Conservation (phyloP, 2,329 filamentous ascomycete species). For the Dothiorella sarmentorum region DNA sequence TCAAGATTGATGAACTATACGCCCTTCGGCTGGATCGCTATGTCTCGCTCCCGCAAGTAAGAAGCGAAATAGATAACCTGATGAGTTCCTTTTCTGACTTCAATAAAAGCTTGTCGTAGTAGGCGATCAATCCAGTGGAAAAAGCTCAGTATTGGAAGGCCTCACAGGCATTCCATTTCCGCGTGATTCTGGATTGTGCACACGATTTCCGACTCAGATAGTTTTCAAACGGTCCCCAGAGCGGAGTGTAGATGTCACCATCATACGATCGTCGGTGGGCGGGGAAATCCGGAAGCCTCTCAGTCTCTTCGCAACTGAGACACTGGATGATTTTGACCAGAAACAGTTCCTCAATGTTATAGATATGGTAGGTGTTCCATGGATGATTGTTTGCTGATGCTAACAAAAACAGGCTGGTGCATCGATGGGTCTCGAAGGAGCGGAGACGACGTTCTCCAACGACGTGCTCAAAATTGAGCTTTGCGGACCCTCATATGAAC, state of each 20-base stretch:
- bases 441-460: slow-evolving; percentile 34
- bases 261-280: no score
- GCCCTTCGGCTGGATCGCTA: no score
- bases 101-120: no score
- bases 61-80: no score
- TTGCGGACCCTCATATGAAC: slow-evolving; percentile 24
- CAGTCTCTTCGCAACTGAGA: slow-evolving; percentile 34
- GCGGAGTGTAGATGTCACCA: no score
- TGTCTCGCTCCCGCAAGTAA: no score
- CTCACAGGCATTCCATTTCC: slow-evolving; percentile 41
- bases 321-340: slow-evolving; percentile 21
- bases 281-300: no score
- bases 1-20: no score
- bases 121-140: slow-evolving; percentile 84
- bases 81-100: no score
- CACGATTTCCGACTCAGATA: slow-evolving; percentile 47
- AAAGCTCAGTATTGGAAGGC: slow-evolving; percentile 58
- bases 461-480: slow-evolving; percentile 29
- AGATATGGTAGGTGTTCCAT: slow-evolving; percentile 38
- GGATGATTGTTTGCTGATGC: no score
- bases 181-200: slow-evolving; percentile 38
- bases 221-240: slow-evolving; percentile 38
- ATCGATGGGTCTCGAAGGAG: no score
- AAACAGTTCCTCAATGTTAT: slow-evolving; percentile 23
- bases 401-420: no score